Base-by-base conservation (phyloP, 2,329 filamentous ascomycete genomes). In the Pseudogymnoascus sp. region DNA sequence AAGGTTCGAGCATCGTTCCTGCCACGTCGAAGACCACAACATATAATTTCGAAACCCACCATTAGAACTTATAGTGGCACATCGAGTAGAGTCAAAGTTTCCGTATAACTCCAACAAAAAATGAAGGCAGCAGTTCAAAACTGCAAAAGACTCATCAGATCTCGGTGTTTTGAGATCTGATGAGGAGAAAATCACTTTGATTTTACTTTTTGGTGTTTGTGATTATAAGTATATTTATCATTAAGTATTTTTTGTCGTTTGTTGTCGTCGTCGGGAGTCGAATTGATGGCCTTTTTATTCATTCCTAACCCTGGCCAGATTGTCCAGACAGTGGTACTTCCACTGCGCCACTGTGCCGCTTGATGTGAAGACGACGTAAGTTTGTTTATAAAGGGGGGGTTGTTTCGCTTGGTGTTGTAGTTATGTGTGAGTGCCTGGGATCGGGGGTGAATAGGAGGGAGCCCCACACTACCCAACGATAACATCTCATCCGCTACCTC, bases 181-280 rank as follows among this genome's bases (percentile, higher is more conserved):
- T 7, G 45, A 33, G 26, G 26, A 55, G 45, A 55, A 55, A 55
- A 33, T 55, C 45, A 31, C 26, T 55, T 55, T 55, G 26, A 55
- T 55, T 55, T 55, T 55, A 19, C 45, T 55, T 55, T 55, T 31
- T 55, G 41, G 21, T 45, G 45, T n/a, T n/a, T n/a, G n/a, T n/a
- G n/a, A n/a, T n/a, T n/a, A n/a, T n/a, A n/a, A n/a, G n/a, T n/a
- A n/a, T n/a, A n/a, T n/a, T n/a, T n/a, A n/a, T n/a, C n/a, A n/a
- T n/a, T n/a, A n/a, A n/a, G n/a, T n/a, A n/a, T 12, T 4, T 35
- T 5, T 35, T 35, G 14, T 35, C 12, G 11, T 35, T 35, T 35
- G 14, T 35, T 14, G 33, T 35, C 12, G 33, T 35, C 2, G 33
- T 4, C 11, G 26, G 45, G 45, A 12, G 26, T 55, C 45, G 45